Base-by-base conservation (phyloP, 352 stramenopile species). In the Phytophthora hybrid region DNA sequence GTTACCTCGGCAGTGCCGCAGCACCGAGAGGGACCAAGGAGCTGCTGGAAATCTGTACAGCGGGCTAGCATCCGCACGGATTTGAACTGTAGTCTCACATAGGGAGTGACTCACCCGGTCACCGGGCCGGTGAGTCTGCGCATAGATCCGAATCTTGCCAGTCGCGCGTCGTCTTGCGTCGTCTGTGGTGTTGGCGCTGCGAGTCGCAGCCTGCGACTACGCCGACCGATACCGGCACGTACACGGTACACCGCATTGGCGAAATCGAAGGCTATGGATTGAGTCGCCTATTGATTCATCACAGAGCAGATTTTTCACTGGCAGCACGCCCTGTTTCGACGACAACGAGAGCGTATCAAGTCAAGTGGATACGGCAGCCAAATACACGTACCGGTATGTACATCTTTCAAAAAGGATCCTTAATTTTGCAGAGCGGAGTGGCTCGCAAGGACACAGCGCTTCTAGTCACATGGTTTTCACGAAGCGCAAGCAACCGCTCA, bases 11-110 rank as follows among this genome's bases (percentile, higher is more conserved):
- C 31, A 29, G 4, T 26, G 4, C 13, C 11, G 23, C 52, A 39
- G 23, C 23, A 32, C 49, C 8, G 31, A 13, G 18, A 58, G 59
- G 59, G 46, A 26, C 46, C 46, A 16, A 34, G 29, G 19, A 66
- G 19, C 59, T 66, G 46, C 59, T 66, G 29, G 46, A 58, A 58
- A 66, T 66, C 29, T 31, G 46, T 37, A 46, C 23, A 26, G 46
- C 46, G 59, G 59, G 21, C 39, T 41, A 51, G 31, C 18, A 56
- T 66, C 59, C 29, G 29, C n/a, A 39, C 32, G 18, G 59, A 66
- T 66, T 66, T 66, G 59, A 66, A 66, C 29, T 19, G 59, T 66
- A 31, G 44, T 18, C 59, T 49, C 46, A 49, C 46, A 13, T 23
- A 34, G 29, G 34, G 3, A 26, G 23, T 26, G 23, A 26, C 23